Evolutionary conservation across 1,284 basidiomycete genomes (phyloP), one percentile per base, ranked within the genome.

Genomic region (Sporisorium graminicola): DNA sequence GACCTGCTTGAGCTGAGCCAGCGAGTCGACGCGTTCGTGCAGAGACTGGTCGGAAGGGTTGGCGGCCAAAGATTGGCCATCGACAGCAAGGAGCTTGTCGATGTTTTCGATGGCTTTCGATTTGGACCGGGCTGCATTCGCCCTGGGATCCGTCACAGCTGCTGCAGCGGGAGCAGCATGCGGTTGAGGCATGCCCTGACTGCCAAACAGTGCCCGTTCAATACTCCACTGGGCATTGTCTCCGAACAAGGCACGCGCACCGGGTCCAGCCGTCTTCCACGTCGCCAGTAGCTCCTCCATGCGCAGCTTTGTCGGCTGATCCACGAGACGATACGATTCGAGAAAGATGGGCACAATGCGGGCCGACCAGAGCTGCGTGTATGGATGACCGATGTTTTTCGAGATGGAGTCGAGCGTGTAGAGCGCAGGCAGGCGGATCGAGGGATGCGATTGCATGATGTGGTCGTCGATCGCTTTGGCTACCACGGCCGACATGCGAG

Each of bases 391-490:
- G 20, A 85, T 74, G 68, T 85, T 85, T 64, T 85, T 85, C 66
- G 68, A 82, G 65, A 99, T 95, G 18, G 95, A 95, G 85, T 99
- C 97, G 82, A 99, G 89, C 13, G 98, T 90, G 86, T 99, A 99
- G 80, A 98, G 93, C 0, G 93, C 90, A 0, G 97, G 96, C 5
- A 99, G 89, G 86, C 98, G 96, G 89, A 93, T 92, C 87, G 91
- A 91, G 14, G 92, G 91, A n/a, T 70, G 77, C 4, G 70, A 71
- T 65, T 85, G 83, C 77, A 92, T 89, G 63, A 98, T 94, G 77
- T 98, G 95, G 31, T 89, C 87, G 82, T 97, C 94, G 52, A 99
- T 88, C 85, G 93, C 94, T 77, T 95, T 91, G 1, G 92, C 92
- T 24, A 98, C 92, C 58, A 94, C 90, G 66, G 92, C 90, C 76